Conservation (phyloP, 495 filamentous ascomycete species). For the Lasiosphaeris hirsuta region DNA sequence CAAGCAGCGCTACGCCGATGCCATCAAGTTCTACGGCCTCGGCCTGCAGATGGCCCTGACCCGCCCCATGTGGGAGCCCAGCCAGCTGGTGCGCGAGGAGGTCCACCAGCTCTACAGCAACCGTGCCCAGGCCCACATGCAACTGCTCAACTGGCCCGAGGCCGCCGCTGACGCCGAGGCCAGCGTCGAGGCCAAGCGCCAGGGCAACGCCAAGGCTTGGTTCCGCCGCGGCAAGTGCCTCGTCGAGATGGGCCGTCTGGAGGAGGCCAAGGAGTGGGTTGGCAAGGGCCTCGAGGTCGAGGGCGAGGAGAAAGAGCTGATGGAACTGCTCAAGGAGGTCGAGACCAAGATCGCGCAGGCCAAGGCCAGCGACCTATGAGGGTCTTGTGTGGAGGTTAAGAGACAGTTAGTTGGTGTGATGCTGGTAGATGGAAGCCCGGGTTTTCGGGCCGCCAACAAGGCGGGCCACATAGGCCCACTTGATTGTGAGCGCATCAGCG, state of each 20-base stretch:
- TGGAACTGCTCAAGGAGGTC: slow-evolving; percentile 66
- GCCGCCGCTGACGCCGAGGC: slow-evolving; percentile 77
- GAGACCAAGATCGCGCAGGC: slow-evolving; percentile 39
- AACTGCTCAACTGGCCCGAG: slow-evolving; percentile 72
- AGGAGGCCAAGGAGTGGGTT: slow-evolving; percentile 77
- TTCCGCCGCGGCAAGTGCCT: slow-evolving; percentile 80
- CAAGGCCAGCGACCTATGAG: slow-evolving; percentile 12
- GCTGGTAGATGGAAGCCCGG: no score
- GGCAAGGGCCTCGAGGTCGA: slow-evolving; percentile 76
- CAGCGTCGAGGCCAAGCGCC: slow-evolving; percentile 83
- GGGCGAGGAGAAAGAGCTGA: slow-evolving; percentile 68
- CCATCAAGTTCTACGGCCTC: slow-evolving; percentile 74
- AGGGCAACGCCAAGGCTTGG: slow-evolving; percentile 90
- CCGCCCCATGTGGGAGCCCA: slow-evolving; percentile 84
- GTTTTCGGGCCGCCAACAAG: no score
- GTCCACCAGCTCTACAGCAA: slow-evolving; percentile 74
- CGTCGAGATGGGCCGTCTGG: slow-evolving; percentile 82
- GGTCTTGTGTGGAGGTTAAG: slow-evolving; percentile 1
- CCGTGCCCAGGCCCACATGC: slow-evolving; percentile 88
- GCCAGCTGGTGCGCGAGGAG: slow-evolving; percentile 77
- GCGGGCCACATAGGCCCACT: no score
- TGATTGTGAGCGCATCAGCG: no score
- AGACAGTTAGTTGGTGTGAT: no score
- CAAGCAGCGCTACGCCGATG: slow-evolving; percentile 69
- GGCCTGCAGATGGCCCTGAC: slow-evolving; percentile 83